A percentile compares a stretch with the other conserved stretches of the same genome.
These are phyloP conservation scores for Durio zibethinus DNA, from an alignment of 345 rosid species.

Conservation along the genomic window DNA sequence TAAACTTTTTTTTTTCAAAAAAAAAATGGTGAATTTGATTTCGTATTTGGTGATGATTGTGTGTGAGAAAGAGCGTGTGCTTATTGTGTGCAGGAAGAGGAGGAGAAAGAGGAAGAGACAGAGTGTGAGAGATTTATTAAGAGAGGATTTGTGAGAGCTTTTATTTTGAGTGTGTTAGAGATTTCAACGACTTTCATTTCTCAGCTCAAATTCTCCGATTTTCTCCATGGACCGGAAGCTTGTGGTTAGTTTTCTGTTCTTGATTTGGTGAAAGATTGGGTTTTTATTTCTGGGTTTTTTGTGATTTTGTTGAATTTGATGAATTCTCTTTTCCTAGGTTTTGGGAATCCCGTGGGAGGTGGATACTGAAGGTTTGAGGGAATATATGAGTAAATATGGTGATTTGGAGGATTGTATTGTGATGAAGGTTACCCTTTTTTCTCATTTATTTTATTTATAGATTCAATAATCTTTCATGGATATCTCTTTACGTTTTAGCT, in stretches of 20 bases:
- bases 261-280: background rate
- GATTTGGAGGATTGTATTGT: slow-evolving; percentile 97
- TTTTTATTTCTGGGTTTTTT: background rate
- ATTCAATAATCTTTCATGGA: background rate
- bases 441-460: background rate
- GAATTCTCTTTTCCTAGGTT: slow-evolving; percentile 40
- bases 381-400: slow-evolving; percentile 89
- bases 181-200: slow-evolving; percentile 21
- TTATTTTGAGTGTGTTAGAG: slow-evolving; percentile 46
- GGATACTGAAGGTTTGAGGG: slow-evolving; percentile 84
- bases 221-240: slow-evolving; percentile 69
- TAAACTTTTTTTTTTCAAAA: background rate
- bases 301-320: background rate
- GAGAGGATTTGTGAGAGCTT: slow-evolving; percentile 33
- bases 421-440: slow-evolving; percentile 66
- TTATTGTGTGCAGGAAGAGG: slow-evolving; percentile 68
- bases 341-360: slow-evolving; percentile 98
- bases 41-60: slow-evolving; percentile 51
- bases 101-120: slow-evolving; percentile 37
- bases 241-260: slow-evolving; percentile 49
- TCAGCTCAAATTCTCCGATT: background rate
- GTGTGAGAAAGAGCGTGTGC: slow-evolving; percentile 86
- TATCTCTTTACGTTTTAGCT: background rate
- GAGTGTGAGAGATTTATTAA: slow-evolving; percentile 59
- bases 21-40: slow-evolving; percentile 17